Evolutionary conservation across 495 filamentous ascomycete species (phyloP).

Genomic region (Clohesyomyces aquaticus): DNA sequence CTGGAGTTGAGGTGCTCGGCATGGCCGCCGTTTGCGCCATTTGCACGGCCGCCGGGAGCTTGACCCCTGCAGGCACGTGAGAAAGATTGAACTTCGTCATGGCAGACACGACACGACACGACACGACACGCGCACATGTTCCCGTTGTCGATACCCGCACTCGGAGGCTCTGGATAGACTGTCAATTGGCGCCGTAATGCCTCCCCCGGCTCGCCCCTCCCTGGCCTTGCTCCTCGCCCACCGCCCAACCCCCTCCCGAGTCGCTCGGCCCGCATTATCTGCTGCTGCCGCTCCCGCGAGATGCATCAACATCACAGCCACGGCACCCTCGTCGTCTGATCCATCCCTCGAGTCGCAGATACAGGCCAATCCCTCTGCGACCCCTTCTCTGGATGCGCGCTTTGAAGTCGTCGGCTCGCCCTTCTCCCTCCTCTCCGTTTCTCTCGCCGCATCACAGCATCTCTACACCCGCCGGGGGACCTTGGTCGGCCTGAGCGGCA

Average conservation of each 20-base stretch:
- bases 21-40: slow-evolving; percentile 11
- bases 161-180: not conserved
- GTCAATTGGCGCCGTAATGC: slow-evolving; percentile 16
- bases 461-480: slow-evolving; percentile 91
- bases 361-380: slow-evolving; percentile 18
- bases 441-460: slow-evolving; percentile 87
- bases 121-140: not conserved
- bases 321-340: slow-evolving; percentile 41
- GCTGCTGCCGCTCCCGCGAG: no score
- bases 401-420: slow-evolving; percentile 91
- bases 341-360: slow-evolving; percentile 28
- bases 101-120: no score
- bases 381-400: slow-evolving; percentile 67
- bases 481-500: slow-evolving; percentile 84
- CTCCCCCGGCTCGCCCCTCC: slow-evolving; percentile 13
- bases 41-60: no score
- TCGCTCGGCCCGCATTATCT: no score
- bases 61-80: no score
- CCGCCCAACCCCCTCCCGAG: not conserved
- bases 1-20: no score
- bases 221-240: not conserved
- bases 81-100: no score
- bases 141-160: not conserved
- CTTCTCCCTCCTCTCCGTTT: slow-evolving; percentile 89
- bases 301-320: slow-evolving; percentile 47